Evolutionary conservation across 306 rosid genomes (phyloP), one percentile per base, ranked within the genome.

Genomic region (Medicago ruthenica): DNA sequence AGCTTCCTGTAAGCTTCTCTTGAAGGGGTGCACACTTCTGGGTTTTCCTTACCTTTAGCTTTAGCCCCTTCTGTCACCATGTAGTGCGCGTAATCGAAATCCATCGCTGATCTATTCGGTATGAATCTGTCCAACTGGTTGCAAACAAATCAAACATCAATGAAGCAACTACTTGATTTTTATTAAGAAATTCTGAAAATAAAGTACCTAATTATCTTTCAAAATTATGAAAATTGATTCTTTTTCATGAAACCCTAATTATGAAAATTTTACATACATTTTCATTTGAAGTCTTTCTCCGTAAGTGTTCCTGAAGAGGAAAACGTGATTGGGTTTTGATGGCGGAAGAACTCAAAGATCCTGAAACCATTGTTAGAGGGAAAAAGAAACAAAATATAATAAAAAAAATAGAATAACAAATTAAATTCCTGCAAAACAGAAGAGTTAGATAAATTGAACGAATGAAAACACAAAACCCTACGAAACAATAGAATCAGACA

Each of bases 1-100:
- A 76, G 89, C 86, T 84, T 87, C 82, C 85, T 85, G 68, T 88
- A 93, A 34, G 96, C 94, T 8, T 89, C 91, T 66, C 85, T 78
- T 0, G 96, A 82, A 1, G 96, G 96, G 7, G 89, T 84, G 50
- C 79, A 80, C 58, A 44, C 42, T 61, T 72, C 71, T 16, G 96
- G 89, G 50, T 87, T 86, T 84, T 92, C 96, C 90, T 88, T 86
- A 75, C 79, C 92, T 86, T 84, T 86, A 34, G 37, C 37, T 34
- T 34, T 86, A 58, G 76, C 71, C 59, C 89, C 87, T 3, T 81
- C 85, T 1, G 88, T 87, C 20, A 87, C 77, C 92, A 90, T 86
- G 53, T 83, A 81, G 78, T 88, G 87, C 4, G 90, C 88, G 54
- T 69, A 84, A 67, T 83, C 92, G 2, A 90, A 77, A 66, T 90